phyloP scores from a whole-genome alignment of 441 rosid species.

The Erysimum pusillum region DNA sequence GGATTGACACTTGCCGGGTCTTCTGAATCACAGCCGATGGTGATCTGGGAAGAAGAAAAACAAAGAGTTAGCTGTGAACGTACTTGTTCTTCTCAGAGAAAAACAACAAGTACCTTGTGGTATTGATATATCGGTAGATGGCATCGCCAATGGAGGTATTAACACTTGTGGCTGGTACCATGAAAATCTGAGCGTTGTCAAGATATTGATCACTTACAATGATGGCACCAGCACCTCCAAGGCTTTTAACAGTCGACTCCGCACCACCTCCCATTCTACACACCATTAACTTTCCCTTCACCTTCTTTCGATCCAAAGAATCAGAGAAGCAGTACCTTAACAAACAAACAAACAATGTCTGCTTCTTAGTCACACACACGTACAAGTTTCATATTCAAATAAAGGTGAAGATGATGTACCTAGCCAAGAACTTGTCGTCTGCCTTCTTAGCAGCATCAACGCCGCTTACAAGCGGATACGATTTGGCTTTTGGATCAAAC shows the following conservation, averaged over 20 bases:
- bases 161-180: constrained; percentile 81
- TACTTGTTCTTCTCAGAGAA: background rate
- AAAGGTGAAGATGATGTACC: constrained; percentile 34
- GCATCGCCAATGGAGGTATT: constrained; percentile 56
- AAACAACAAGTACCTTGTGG: constrained; percentile 58
- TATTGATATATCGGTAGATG: constrained; percentile 66
- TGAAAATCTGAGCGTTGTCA: constrained; percentile 78
- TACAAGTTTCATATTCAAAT: background rate
- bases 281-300: constrained; percentile 72
- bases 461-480: constrained; percentile 76
- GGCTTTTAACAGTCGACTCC: constrained; percentile 71
- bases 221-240: constrained; percentile 73
- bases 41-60: constrained; percentile 49
- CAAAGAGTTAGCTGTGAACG: background rate
- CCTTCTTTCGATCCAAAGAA: constrained; percentile 69
- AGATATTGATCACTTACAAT: constrained; percentile 58
- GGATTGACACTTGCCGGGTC: constrained; percentile 58
- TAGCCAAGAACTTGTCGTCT: constrained; percentile 51
- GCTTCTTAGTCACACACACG: background rate
- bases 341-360: background rate
- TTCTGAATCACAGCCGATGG: constrained; percentile 75
- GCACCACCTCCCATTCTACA: constrained; percentile 64
- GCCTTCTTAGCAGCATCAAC: constrained; percentile 61
- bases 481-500: constrained; percentile 62
- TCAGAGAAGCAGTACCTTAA: constrained; percentile 68